A percentile compares a stretch with the other conserved stretches of the same genome.
Evolutionary conservation across 2,329 filamentous ascomycete species (phyloP).

Genomic region (Domatiomyces globalis): DNA sequence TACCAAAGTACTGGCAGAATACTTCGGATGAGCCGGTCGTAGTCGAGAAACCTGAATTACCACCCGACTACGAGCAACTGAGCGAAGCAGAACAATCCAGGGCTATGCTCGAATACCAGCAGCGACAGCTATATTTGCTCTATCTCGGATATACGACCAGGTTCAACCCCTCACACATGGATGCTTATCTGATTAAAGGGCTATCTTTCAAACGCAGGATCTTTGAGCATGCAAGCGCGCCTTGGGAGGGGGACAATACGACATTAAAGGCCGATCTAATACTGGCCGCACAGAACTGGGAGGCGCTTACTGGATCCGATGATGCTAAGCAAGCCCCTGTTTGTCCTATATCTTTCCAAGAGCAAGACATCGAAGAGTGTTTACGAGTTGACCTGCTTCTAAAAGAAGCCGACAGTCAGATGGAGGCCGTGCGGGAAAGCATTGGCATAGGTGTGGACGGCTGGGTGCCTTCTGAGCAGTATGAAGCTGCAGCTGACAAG

Average conservation of each 20-base stretch:
- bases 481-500: no score
- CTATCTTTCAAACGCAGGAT: constrained; percentile 16
- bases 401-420: no score
- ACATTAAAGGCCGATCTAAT: constrained; percentile 18
- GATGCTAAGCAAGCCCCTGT: not conserved
- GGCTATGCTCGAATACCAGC: not conserved
- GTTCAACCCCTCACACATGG: no score
- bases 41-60: constrained; percentile 8
- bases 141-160: no score
- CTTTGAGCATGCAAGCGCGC: constrained; percentile 16
- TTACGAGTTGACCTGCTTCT: no score
- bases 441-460: no score
- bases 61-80: not conserved
- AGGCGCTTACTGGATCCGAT: no score
- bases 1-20: constrained; percentile 29
- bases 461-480: no score
- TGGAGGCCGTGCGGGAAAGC: no score
- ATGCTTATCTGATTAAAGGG: constrained; percentile 3
- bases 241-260: constrained; percentile 23
- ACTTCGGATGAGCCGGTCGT: constrained; percentile 21
- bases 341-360: no score
- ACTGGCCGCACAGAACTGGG: constrained; percentile 17
- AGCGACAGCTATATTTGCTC: not conserved
- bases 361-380: no score
- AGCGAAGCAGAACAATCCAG: not conserved